Evolutionary conservation across 1,284 basidiomycete genomes (phyloP).

Genomic region (Trichosporon sp.): DNA sequence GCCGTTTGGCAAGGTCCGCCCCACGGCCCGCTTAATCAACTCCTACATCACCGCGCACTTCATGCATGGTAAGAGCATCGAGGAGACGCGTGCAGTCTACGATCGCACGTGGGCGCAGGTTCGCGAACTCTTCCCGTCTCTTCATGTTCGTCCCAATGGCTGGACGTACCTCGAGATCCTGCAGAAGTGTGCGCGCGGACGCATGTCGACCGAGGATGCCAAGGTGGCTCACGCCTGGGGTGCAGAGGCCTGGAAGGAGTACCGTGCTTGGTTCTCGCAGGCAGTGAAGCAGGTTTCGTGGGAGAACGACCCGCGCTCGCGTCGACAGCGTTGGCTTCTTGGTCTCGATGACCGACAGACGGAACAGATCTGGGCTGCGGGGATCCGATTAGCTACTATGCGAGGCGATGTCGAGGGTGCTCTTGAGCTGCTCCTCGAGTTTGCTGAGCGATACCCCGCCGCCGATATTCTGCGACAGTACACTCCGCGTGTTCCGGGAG

Average conservation of each 20-base stretch:
- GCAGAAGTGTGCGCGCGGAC: slow-evolving; percentile 55
- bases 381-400: slow-evolving; percentile 35
- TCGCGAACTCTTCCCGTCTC: not conserved
- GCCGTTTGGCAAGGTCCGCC: slow-evolving; percentile 58
- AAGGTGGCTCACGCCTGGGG: slow-evolving; percentile 25
- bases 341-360: slow-evolving; percentile 40
- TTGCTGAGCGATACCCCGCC: slow-evolving; percentile 35
- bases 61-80: slow-evolving; percentile 51
- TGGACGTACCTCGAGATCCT: slow-evolving; percentile 61
- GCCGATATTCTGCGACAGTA: slow-evolving; percentile 25
- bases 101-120: slow-evolving; percentile 26
- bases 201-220: slow-evolving; percentile 19
- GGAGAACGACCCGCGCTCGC: not conserved
- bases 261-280: slow-evolving; percentile 16
- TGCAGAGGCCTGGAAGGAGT: slow-evolving; percentile 31
- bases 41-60: slow-evolving; percentile 72
- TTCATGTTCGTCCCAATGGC: slow-evolving; percentile 49
- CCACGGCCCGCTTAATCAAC: slow-evolving; percentile 65
- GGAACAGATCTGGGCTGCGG: slow-evolving; percentile 35
- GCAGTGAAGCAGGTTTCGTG: not conserved
- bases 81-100: slow-evolving; percentile 45
- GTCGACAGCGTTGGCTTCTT: slow-evolving; percentile 18
- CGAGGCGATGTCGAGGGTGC: slow-evolving; percentile 14
- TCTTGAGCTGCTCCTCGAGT: slow-evolving; percentile 28
- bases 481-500: slow-evolving; percentile 23